Conservation (phyloP, 176 grass and related monocot genomes). For the Chrysopogon serrulatus region DNA sequence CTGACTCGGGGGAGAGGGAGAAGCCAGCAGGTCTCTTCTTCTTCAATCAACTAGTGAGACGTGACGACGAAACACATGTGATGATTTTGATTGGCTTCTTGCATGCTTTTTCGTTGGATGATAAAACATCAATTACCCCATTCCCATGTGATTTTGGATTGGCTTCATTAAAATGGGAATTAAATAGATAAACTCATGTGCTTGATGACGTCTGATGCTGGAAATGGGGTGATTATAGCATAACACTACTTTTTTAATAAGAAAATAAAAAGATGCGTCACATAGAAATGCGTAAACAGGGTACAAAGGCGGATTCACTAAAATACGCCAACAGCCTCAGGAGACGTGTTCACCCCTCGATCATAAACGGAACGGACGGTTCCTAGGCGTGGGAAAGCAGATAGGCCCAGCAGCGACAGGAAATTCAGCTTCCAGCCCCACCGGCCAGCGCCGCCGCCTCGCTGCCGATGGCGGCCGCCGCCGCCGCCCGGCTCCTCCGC, state of each 20-base stretch:
- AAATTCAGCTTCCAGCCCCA: background rate
- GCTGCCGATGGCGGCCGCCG: conserved; percentile 27
- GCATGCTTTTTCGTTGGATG: background rate
- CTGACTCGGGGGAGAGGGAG: background rate
- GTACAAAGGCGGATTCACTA: accelerated
- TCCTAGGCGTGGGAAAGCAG: conserved; percentile 17
- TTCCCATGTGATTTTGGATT: background rate
- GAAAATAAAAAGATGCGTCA: background rate
- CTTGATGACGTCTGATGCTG: background rate
- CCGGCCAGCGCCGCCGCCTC: background rate
- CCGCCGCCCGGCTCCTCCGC: conserved; percentile 33
- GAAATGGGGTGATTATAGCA: background rate
- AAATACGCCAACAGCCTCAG: accelerated
- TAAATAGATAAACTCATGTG: background rate
- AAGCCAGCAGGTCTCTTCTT: conserved; percentile 1
- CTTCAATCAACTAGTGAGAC: background rate
- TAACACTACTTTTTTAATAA: background rate
- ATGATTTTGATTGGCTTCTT: conserved; percentile 18
- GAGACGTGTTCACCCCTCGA: background rate
- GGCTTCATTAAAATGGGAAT: background rate
- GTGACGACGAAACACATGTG: background rate
- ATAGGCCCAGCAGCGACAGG: conserved; percentile 26
- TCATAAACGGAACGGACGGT: conserved; percentile 34
- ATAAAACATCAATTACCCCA: background rate
- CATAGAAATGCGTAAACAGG: background rate